phyloP scores from a whole-genome alignment of 148 eudicot species.

The Agrostemma githago region DNA sequence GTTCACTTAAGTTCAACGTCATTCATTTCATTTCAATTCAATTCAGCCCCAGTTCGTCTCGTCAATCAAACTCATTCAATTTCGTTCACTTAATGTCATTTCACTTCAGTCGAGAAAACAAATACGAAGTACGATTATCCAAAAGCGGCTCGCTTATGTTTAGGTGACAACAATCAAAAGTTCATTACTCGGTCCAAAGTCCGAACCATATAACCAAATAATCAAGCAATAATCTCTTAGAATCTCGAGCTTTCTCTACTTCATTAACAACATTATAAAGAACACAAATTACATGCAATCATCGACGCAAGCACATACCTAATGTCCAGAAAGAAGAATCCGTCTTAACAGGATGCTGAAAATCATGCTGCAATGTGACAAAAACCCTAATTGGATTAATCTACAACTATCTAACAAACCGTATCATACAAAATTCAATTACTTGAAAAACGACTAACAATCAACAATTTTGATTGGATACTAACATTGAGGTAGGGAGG shows the following conservation, averaged over 20 bases:
- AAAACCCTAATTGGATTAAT: background rate
- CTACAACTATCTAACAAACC: slow-evolving; percentile 9
- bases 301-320: slow-evolving; percentile 36
- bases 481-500: slow-evolving; percentile 78
- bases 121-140: background rate
- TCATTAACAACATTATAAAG: too few relatives aligned
- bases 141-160: background rate
- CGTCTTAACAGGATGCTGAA: slow-evolving; percentile 64
- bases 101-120: too few relatives aligned
- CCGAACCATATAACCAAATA: background rate
- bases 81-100: too few relatives aligned
- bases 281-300: too few relatives aligned
- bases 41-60: too few relatives aligned
- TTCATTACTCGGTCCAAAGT: background rate
- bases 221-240: background rate
- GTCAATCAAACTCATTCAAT: too few relatives aligned
- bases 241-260: background rate
- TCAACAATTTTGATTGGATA: background rate
- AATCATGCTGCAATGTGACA: slow-evolving; percentile 29
- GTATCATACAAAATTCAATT: background rate
- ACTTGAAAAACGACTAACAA: background rate
- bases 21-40: too few relatives aligned
- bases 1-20: too few relatives aligned
- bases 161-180: background rate
- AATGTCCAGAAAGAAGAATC: slow-evolving; percentile 92